Percentiles rank a stretch among this genome's conserved stretches.
Conservation (phyloP, 306 rosid genomes). For the Trifolium subterraneum region DNA sequence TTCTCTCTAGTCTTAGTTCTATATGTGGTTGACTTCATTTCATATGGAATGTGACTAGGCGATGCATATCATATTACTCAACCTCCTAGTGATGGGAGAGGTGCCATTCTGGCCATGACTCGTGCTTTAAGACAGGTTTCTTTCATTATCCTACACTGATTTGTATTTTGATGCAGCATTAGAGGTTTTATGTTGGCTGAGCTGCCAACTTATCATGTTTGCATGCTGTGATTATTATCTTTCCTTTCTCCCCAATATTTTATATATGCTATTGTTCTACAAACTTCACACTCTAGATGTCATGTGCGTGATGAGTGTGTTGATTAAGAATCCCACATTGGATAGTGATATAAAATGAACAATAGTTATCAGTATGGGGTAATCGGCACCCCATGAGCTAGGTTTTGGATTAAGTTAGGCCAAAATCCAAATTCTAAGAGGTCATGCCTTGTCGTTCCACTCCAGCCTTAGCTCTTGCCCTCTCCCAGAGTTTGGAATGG, state of each 20-base stretch:
- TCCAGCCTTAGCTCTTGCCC: constrained; percentile 1
- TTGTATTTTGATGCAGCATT: constrained; percentile 19
- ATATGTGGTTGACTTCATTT: constrained; percentile 40
- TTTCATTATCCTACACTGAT: constrained; percentile 12
- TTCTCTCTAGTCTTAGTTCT: constrained; percentile 23
- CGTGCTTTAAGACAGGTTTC: constrained; percentile 84
- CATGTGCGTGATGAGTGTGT: too few relatives aligned
- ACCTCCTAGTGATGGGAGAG: constrained; percentile 88
- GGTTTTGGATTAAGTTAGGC: neutral
- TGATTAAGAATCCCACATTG: neutral
- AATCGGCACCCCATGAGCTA: neutral
- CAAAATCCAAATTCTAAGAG: neutral
- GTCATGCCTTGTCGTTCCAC: neutral
- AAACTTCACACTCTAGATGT: too few relatives aligned
- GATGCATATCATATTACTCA: constrained; percentile 97
- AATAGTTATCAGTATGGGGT: neutral
- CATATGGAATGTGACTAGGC: constrained; percentile 52
- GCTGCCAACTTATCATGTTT: constrained; percentile 31
- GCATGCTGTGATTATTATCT: neutral
- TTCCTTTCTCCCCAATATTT: too few relatives aligned
- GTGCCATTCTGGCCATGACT: constrained; percentile 91
- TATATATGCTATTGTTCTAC: too few relatives aligned
- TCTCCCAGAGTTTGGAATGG: neutral
- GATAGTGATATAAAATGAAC: neutral
- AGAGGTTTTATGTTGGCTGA: constrained; percentile 30